A percentile compares a stretch with the other conserved stretches of the same genome.
These are phyloP conservation scores for Xylariaceae sp. DNA, from an alignment of 2,329 filamentous ascomycete genomes.

Conservation along the genomic window DNA sequence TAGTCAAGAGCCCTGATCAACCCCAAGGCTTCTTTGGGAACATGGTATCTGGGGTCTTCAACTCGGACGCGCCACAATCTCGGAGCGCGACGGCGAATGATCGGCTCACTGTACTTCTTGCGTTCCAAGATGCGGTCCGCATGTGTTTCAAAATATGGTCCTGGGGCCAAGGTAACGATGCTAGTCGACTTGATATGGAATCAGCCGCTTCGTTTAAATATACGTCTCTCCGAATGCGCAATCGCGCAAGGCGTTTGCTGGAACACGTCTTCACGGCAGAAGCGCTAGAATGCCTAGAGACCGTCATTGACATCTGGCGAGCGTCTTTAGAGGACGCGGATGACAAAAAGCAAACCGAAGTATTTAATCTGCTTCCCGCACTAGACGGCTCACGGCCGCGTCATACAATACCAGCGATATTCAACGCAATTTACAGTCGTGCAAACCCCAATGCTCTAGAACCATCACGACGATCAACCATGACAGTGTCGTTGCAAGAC, in stretches of 20 bases:
- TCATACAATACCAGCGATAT: constrained; percentile 87
- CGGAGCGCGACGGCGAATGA: constrained; percentile 88
- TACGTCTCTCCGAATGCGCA: constrained; percentile 86
- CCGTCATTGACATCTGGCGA: constrained; percentile 81
- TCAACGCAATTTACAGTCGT: constrained; percentile 93
- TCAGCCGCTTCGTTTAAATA: constrained; percentile 83
- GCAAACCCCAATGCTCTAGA: constrained; percentile 82
- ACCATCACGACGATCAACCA: constrained; percentile 73
- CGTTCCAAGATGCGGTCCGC: constrained; percentile 91
- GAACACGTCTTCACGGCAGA: constrained; percentile 93
- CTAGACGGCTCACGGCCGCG: constrained; percentile 87
- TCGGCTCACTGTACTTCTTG: constrained; percentile 86
- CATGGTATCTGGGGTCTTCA: constrained; percentile 88
- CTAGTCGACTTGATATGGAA: constrained; percentile 55
- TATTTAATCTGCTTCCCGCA: constrained; percentile 84
- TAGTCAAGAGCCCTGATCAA: constrained; percentile 74
- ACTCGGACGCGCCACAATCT: constrained; percentile 70
- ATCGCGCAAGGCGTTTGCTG: constrained; percentile 78
- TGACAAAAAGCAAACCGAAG: constrained; percentile 53
- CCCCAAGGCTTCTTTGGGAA: constrained; percentile 87
- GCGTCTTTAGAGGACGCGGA: constrained; percentile 42
- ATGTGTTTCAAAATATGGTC: constrained; percentile 94
- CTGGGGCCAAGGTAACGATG: constrained; percentile 70
- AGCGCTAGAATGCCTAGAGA: constrained; percentile 89
- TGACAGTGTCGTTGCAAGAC: constrained; percentile 81